These are phyloP conservation scores for Blastocystis sp. DNA, from an alignment of 352 stramenopile species.

Conservation along the genomic window DNA sequence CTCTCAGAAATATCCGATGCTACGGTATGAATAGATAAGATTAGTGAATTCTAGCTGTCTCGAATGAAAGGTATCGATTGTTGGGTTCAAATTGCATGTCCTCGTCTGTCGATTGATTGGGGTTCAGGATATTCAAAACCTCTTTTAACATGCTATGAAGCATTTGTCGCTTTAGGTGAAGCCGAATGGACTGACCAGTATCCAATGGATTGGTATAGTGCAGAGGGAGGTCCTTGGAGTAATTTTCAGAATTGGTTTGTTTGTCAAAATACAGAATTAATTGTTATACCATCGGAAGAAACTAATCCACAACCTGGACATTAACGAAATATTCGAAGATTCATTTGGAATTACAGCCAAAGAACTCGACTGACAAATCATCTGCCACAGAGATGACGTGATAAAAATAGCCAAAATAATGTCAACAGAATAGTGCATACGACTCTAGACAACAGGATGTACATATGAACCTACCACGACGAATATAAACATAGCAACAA, in stretches of 20 bases:
- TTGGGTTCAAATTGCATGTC: conserved; percentile 98
- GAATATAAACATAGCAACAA: background rate
- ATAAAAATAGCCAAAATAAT: conserved; percentile 34
- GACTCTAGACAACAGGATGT: background rate
- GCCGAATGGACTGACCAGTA: conserved; percentile 81
- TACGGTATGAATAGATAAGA: conserved; percentile 74
- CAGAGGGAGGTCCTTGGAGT: conserved; percentile 86
- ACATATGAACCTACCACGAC: background rate
- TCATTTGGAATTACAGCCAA: conserved; percentile 6
- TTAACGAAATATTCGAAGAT: background rate
- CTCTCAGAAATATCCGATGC: conserved; percentile 92
- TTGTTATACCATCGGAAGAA: conserved; percentile 14
- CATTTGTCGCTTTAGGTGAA: conserved; percentile 88
- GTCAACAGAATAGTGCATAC: conserved; percentile 55
- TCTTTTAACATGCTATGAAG: conserved; percentile 92
- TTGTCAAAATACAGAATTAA: conserved; percentile 29
- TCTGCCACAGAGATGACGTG: background rate
- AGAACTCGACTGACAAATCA: conserved; percentile 12
- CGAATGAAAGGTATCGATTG: conserved; percentile 84
- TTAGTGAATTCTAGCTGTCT: conserved; percentile 75
- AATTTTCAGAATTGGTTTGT: conserved; percentile 26
- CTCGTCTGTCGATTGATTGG: conserved; percentile 96
- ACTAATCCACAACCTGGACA: background rate
- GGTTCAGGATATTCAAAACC: conserved; percentile 87
- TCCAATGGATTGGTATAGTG: conserved; percentile 99